phyloP scores from a whole-genome alignment of 305 asterid genomes.

The Fraxinus xanthoxyloides region DNA sequence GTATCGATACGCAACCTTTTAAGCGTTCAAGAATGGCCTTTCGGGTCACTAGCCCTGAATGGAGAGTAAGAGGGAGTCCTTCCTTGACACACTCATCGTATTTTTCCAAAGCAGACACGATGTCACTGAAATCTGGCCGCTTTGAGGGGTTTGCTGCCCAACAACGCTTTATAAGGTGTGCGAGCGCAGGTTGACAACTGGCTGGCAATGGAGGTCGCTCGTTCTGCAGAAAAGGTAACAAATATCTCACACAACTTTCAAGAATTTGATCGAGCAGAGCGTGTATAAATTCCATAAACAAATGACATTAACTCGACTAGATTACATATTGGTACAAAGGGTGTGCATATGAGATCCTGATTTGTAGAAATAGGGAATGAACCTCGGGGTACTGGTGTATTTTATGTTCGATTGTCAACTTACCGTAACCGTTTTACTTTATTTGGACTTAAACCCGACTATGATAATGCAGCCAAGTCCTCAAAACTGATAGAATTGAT shows the following conservation, averaged over 20 bases:
- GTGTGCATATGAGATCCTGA: not conserved
- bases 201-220: conserved; percentile 51
- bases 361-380: not conserved
- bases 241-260: not conserved
- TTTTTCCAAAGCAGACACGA: conserved; percentile 40
- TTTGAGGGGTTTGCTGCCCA: conserved; percentile 49
- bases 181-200: conserved; percentile 47
- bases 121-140: conserved; percentile 47
- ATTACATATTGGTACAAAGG: not conserved
- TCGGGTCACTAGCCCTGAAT: conserved; percentile 33
- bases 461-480: not conserved
- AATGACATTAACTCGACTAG: not conserved
- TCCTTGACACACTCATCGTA: conserved; percentile 49
- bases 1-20: conserved; percentile 41
- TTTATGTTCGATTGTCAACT: not conserved
- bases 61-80: conserved; percentile 47
- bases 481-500: not conserved
- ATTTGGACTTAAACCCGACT: not conserved
- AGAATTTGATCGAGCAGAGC: not conserved
- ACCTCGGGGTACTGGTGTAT: not conserved
- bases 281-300: not conserved
- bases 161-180: conserved; percentile 45
- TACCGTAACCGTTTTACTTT: not conserved
- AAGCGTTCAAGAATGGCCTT: conserved; percentile 40
- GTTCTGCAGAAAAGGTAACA: conserved; percentile 24